Evolutionary conservation across 2,329 filamentous ascomycete species (phyloP), one percentile per base, ranked within the genome.

Genomic region (Alternaria rosae): DNA sequence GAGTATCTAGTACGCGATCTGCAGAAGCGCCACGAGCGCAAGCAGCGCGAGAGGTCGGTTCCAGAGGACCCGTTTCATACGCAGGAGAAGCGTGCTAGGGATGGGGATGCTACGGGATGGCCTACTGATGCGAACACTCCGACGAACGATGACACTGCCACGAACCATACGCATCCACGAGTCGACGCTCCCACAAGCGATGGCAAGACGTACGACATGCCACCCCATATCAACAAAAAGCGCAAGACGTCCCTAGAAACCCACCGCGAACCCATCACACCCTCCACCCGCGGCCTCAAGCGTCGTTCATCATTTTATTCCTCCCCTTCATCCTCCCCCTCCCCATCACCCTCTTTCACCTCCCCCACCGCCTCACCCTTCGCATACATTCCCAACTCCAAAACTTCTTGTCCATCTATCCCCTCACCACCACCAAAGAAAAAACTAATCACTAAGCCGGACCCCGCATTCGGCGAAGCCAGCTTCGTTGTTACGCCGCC

Each of bases 211-310:
- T 17, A 23, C 4, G 28, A 35, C 3, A 10, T 13, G 3, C 2
- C 20, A 20, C 26, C 47, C 0, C n/a, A 15, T 26, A 20, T 7
- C 25, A 15, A 35, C 3, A 58, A 45, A 6, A 58, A 38, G 47
- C 25, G n/a, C 5, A 53, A 58, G 47, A 28, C 26, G 9, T 21
- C 26, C 8, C 20, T 53, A 12, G 17, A 53, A 12, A 20, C 38
- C 8, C 28, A 21, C 21, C 41, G 13, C 26, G 55, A 58, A 6
- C 55, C 55, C 28, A 38, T 52, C 28, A 26, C 26, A 8, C 15
- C 25, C 5, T 15, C 35, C 5, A 53, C 20, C 8, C 25, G 47
- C 2, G 38, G 38, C 9, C 38, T 7, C 1, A 58, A 58, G 48
- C 47, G 47, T 7, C n/a, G 30, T 0, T 20, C 30, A 0, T 13